Evolutionary conservation across 2,329 filamentous ascomycete genomes (phyloP).

Genomic region (Paraphoma chrysanthemicola): DNA sequence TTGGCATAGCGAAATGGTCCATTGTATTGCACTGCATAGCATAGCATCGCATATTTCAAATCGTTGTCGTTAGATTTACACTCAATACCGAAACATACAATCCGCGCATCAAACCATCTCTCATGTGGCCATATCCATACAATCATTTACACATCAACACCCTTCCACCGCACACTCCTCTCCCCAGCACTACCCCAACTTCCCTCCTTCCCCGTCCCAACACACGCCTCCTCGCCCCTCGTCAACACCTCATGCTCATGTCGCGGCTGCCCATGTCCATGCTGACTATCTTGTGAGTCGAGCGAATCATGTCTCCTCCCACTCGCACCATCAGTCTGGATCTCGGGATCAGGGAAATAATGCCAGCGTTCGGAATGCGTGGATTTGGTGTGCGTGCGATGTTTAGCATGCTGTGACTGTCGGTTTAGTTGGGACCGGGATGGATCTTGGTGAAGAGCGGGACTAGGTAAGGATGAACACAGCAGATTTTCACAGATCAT

Average conservation of each 20-base stretch:
- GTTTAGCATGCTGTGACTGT: too few relatives aligned
- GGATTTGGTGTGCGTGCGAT: neutral
- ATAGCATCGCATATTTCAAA: too few relatives aligned
- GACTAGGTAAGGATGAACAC: slow-evolving; percentile 2
- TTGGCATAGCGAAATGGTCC: neutral
- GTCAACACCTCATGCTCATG: slow-evolving; percentile 4
- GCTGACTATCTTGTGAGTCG: neutral
- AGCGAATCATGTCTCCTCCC: neutral
- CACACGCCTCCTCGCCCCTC: slow-evolving; percentile 16
- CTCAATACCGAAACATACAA: too few relatives aligned
- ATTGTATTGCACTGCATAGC: neutral
- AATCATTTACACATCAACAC: slow-evolving; percentile 13
- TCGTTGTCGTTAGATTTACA: too few relatives aligned
- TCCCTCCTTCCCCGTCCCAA: slow-evolving; percentile 5
- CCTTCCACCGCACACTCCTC: slow-evolving; percentile 13
- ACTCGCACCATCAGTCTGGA: neutral
- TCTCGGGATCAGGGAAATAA: neutral
- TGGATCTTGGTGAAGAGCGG: neutral
- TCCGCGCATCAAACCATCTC: neutral
- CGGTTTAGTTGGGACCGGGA: neutral
- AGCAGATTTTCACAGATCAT: slow-evolving; percentile 31
- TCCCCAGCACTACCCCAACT: neutral
- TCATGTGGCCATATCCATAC: neutral
- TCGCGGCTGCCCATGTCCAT: neutral
- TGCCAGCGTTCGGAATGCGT: neutral